phyloP scores from a whole-genome alignment of 2,329 filamentous ascomycete species.

The Fusarium sulawesiense region DNA sequence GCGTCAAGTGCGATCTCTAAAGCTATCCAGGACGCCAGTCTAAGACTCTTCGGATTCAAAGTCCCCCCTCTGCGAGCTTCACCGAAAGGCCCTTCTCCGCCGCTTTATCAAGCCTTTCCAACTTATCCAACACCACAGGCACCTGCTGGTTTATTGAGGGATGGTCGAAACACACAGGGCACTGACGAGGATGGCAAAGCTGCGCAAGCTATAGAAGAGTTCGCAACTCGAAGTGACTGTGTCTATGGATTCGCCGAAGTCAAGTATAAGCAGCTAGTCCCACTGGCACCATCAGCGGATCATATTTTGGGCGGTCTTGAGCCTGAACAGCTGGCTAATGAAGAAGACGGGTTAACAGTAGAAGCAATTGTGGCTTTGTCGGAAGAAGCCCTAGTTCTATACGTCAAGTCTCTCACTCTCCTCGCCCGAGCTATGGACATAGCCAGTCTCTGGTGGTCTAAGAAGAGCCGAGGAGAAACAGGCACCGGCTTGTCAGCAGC shows the following conservation, averaged over 20 bases:
- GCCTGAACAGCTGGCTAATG: conserved; percentile 62
- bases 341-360: conserved; percentile 82
- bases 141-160: conserved; percentile 72
- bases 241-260: conserved; percentile 98
- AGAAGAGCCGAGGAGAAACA: conserved; percentile 75
- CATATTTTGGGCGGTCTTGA: conserved; percentile 74
- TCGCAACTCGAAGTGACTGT: conserved; percentile 92
- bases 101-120: conserved; percentile 84
- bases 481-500: conserved; percentile 55
- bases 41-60: conserved; percentile 77
- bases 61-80: conserved; percentile 71
- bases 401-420: conserved; percentile 91
- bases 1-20: conserved; percentile 94
- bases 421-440: conserved; percentile 96
- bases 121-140: conserved; percentile 79
- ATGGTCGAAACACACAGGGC: conserved; percentile 66
- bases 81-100: conserved; percentile 76
- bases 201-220: conserved; percentile 87
- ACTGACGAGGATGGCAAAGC: conserved; percentile 82
- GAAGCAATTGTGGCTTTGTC: conserved; percentile 89
- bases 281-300: conserved; percentile 81
- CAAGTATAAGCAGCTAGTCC: conserved; percentile 97
- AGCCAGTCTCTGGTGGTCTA: conserved; percentile 90
- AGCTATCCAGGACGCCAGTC: conserved; percentile 91
- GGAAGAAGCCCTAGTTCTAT: conserved; percentile 94